Evolutionary conservation across 768 basidiomycete genomes (phyloP).

Genomic region (Sarcodon sp.): DNA sequence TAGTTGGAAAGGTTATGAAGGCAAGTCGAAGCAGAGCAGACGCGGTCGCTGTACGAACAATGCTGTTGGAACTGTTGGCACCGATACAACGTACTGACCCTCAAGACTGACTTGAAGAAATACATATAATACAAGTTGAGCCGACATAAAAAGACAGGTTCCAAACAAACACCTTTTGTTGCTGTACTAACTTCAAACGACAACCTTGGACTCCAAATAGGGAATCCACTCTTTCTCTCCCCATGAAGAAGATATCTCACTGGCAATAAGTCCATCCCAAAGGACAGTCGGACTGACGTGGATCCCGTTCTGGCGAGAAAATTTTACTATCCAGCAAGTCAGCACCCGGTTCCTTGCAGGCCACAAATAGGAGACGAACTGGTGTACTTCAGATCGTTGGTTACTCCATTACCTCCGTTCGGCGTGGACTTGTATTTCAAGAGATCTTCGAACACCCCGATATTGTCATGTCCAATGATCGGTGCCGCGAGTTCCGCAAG

Average conservation of each 20-base stretch:
- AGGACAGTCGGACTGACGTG: conserved; percentile 82
- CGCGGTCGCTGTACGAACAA: conserved; percentile 40
- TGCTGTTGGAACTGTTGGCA: conserved; percentile 34
- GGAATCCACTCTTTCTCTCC: conserved; percentile 69
- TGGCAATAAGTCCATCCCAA: conserved; percentile 64
- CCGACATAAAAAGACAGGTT: not conserved
- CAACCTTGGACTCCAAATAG: conserved; percentile 53
- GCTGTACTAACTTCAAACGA: conserved; percentile 16
- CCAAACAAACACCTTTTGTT: not conserved
- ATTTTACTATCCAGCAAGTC: conserved; percentile 53
- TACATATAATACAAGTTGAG: not conserved
- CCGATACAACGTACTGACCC: not conserved
- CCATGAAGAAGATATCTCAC: conserved; percentile 74
- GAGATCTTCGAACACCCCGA: conserved; percentile 45
- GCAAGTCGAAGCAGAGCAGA: conserved; percentile 68
- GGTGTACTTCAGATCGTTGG: conserved; percentile 82
- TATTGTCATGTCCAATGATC: conserved; percentile 36
- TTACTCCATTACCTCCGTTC: conserved; percentile 76
- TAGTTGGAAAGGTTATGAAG: conserved; percentile 83
- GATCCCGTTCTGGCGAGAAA: conserved; percentile 80
- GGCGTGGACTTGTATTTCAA: conserved; percentile 46
- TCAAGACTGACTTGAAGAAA: not conserved
- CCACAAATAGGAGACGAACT: conserved; percentile 30
- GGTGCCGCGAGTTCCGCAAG: conserved; percentile 46
- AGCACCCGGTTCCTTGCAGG: not conserved